Evolutionary conservation across 1,139 yeast genomes (phyloP), one percentile per base, ranked within the genome.

Genomic region (Nakaseomyces sp.): DNA sequence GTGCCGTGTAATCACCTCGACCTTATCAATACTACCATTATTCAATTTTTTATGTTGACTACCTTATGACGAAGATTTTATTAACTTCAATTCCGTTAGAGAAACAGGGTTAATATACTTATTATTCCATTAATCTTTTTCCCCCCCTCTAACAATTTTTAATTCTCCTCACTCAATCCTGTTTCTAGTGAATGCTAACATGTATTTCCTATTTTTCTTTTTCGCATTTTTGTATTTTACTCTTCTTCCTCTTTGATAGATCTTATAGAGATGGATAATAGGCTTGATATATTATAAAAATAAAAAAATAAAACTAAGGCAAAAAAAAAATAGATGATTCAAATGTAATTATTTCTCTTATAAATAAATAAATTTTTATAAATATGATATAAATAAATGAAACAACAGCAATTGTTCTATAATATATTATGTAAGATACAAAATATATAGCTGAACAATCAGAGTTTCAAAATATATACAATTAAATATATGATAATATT

Each of bases 241-340:
- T 17, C 19, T 19, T 32, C 24, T 32, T 12, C 24, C 36, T 32
- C 24, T 18, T 32, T 32, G 36, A 32, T 32, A 32, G 36, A 32
- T 32, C 36, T 32, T 32, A 32, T 32, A 32, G 36, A 32, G 36
- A 32, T 18, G 36, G 36, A 32, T 17, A 19, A 32, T 32, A 32
- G 36, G 15, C 24, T 32, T 8, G 17, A 18, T 7, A 32, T 10
- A 15, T 13, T 6, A 13, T 13, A 13, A 13, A 5, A 15, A 6
- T 13, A 29, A 7, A 10, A 5, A 15, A 29, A 29, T n/a, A n/a
- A n/a, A n/a, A n/a, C n/a, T n/a, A n/a, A n/a, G n/a, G n/a, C n/a
- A 29, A 29, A 32, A 32, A 17, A n/a, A 32, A 32, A 32, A 17
- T 15, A 29, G 32, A 29, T 13, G 17, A 13, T 29, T 7, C 7